A percentile compares a stretch with the other conserved stretches of the same genome.
Conservation (phyloP, 192 early-diverging fungal species). For the Mycoemilia scoparia region DNA sequence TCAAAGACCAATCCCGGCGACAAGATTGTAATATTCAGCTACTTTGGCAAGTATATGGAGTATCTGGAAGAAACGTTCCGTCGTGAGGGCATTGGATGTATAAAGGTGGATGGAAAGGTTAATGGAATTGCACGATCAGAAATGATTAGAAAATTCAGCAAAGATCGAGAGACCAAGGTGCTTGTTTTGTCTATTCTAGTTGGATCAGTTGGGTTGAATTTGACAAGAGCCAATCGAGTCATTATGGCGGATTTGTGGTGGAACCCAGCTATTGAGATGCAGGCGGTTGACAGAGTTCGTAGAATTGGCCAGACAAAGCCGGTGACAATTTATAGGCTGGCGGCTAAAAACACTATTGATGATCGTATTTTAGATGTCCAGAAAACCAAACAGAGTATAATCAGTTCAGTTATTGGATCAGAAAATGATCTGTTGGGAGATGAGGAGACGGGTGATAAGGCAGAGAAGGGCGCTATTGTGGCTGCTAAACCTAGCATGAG, state of each 20-base stretch:
- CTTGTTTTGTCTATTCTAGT: conserved; percentile 52
- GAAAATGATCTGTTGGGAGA: too few species aligned
- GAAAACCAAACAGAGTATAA: conserved; percentile 5
- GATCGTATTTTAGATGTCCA: conserved; percentile 29
- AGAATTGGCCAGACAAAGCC: conserved; percentile 86
- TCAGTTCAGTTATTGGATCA: conserved; percentile 7
- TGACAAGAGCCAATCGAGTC: conserved; percentile 44
- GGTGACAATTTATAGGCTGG: conserved; percentile 84
- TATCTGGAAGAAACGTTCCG: neutral
- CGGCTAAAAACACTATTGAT: conserved; percentile 79
- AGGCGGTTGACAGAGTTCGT: conserved; percentile 83
- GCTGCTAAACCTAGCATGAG: too few species aligned
- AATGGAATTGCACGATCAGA: conserved; percentile 12
- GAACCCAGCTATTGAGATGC: conserved; percentile 84
- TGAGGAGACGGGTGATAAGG: too few species aligned
- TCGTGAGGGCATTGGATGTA: neutral
- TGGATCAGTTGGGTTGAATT: conserved; percentile 54
- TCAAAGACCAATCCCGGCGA: conserved; percentile 1
- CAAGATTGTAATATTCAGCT: conserved; percentile 10
- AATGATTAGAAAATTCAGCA: conserved; percentile 16
- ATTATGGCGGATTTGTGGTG: conserved; percentile 70
- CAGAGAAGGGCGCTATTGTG: too few species aligned
- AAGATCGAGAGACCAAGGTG: conserved; percentile 12
- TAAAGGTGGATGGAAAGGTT: conserved; percentile 29
- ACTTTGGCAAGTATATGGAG: conserved; percentile 1